Percentiles rank a stretch among this genome's conserved stretches.
Conservation (phyloP, 2,329 filamentous ascomycete species). For the Rutstroemia sp. region DNA sequence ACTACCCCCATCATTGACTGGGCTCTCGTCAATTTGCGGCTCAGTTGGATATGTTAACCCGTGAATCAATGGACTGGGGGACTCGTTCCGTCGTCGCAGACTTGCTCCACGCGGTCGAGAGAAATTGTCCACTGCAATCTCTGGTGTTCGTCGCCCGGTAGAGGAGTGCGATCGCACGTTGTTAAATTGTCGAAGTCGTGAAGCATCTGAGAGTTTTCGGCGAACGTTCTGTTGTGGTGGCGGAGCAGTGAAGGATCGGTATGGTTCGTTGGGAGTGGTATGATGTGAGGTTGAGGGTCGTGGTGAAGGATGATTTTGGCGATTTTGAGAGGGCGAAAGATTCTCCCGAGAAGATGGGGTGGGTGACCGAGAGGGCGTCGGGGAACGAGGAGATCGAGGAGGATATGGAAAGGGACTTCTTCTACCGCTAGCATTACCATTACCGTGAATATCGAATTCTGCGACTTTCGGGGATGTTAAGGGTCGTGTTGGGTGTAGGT, state of each 20-base stretch:
- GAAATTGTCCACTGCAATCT: conserved; percentile 22
- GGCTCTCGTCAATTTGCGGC: conserved; percentile 18
- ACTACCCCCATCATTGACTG: conserved; percentile 11
- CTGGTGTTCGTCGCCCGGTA: conserved; percentile 21
- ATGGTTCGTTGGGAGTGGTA: conserved; percentile 11
- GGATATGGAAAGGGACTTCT: conserved; percentile 4
- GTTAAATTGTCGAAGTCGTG: conserved; percentile 27
- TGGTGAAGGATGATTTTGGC: conserved; percentile 7
- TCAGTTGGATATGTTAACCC: conserved; percentile 18
- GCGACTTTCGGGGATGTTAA: conserved; percentile 18
- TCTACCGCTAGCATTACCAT: neutral
- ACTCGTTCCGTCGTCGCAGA: conserved; percentile 22
- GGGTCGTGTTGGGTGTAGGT: conserved; percentile 22
- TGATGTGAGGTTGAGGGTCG: conserved; percentile 23
- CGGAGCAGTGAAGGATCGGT: conserved; percentile 20
- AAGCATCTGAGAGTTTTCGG: conserved; percentile 28
- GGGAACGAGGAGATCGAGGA: conserved; percentile 14
- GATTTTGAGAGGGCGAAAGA: conserved; percentile 1
- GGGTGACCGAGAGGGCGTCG: conserved; percentile 14
- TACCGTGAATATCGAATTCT: conserved; percentile 1
- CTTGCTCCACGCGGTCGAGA: conserved; percentile 25
- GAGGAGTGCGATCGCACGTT: conserved; percentile 24
- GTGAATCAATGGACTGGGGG: conserved; percentile 21
- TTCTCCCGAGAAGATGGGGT: conserved; percentile 8
- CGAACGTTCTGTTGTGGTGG: conserved; percentile 18